Percentiles rank a stretch among this genome's conserved stretches.
Evolutionary conservation across 495 filamentous ascomycete genomes (phyloP).

Genomic region (Platismatia glauca): DNA sequence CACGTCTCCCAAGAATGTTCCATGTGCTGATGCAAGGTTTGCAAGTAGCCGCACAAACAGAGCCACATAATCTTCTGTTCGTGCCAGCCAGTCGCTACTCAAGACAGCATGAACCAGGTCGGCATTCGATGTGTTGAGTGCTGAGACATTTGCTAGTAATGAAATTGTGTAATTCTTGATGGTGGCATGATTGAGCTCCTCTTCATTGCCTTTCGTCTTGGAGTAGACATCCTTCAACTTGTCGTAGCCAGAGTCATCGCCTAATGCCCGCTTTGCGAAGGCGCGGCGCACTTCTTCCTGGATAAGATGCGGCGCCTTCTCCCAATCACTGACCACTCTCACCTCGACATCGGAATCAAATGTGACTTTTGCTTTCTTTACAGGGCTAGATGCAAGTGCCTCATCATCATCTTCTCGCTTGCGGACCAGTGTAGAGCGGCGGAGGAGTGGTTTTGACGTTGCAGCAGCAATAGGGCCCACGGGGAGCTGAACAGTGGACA

Average conservation of each 20-base stretch:
- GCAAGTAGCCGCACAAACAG: constrained; percentile 74
- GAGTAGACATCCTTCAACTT: constrained; percentile 60
- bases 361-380: constrained; percentile 59
- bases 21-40: constrained; percentile 70
- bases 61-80: constrained; percentile 70
- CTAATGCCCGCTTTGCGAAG: constrained; percentile 55
- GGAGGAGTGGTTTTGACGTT: constrained; percentile 14
- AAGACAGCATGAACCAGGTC: constrained; percentile 66
- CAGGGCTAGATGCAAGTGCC: constrained; percentile 35
- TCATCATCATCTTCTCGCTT: constrained; percentile 31
- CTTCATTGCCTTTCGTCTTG: constrained; percentile 37
- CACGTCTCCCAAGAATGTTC: constrained; percentile 51
- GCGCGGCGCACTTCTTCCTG: constrained; percentile 65
- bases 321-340: constrained; percentile 45
- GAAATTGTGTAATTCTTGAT: constrained; percentile 69
- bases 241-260: constrained; percentile 65
- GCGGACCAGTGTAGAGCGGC: constrained; percentile 21
- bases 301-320: constrained; percentile 53
- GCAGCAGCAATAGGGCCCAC: constrained; percentile 1
- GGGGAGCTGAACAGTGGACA: constrained; percentile 10
- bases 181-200: constrained; percentile 43
- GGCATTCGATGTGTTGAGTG: constrained; percentile 62
- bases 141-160: constrained; percentile 61
- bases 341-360: constrained; percentile 67
- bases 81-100: constrained; percentile 71